A percentile compares a stretch with the other conserved stretches of the same genome.
Conservation (phyloP, 805 yeast genomes). For the Tetrapisispora phaffii region DNA sequence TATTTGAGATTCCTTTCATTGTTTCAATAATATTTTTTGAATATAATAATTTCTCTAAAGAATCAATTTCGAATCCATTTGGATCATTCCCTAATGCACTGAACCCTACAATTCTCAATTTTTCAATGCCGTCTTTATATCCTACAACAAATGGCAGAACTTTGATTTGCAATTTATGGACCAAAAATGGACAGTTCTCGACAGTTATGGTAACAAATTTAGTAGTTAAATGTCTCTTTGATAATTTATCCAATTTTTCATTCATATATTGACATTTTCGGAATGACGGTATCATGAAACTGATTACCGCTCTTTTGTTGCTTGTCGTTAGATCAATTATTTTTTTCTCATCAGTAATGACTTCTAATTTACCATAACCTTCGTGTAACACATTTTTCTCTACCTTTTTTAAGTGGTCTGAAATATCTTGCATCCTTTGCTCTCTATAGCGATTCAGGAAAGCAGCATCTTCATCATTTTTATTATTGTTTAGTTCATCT, state of each 20-base stretch:
- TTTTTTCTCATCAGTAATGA: slow-evolving; percentile 42
- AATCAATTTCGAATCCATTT: slow-evolving; percentile 37
- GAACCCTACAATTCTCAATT: slow-evolving; percentile 57
- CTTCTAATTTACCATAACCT: slow-evolving; percentile 37
- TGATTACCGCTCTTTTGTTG: slow-evolving; percentile 40
- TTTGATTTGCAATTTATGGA: slow-evolving; percentile 49
- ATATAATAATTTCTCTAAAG: slow-evolving; percentile 37
- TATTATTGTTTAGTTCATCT: slow-evolving; percentile 33
- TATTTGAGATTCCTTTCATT: slow-evolving; percentile 3
- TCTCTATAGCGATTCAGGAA: slow-evolving; percentile 50
- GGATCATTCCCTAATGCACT: slow-evolving; percentile 42
- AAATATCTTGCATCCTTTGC: slow-evolving; percentile 48
- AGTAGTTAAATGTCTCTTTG: slow-evolving; percentile 49
- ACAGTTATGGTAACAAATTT: slow-evolving; percentile 50
- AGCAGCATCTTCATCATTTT: slow-evolving; percentile 11
- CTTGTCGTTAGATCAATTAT: slow-evolving; percentile 43
- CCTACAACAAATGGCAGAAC: slow-evolving; percentile 63
- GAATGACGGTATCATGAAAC: slow-evolving; percentile 55
- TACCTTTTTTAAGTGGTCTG: slow-evolving; percentile 32
- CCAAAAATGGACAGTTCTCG: slow-evolving; percentile 61
- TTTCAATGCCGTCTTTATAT: slow-evolving; percentile 51
- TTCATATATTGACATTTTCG: slow-evolving; percentile 53
- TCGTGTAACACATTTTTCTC: slow-evolving; percentile 28
- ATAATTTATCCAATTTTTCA: slow-evolving; percentile 34
- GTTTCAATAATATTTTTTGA: slow-evolving; percentile 1